Percentiles rank a stretch among this genome's conserved stretches.
These are phyloP conservation scores for Abortiporus biennis DNA, from an alignment of 1,284 basidiomycete species.

Conservation along the genomic window DNA sequence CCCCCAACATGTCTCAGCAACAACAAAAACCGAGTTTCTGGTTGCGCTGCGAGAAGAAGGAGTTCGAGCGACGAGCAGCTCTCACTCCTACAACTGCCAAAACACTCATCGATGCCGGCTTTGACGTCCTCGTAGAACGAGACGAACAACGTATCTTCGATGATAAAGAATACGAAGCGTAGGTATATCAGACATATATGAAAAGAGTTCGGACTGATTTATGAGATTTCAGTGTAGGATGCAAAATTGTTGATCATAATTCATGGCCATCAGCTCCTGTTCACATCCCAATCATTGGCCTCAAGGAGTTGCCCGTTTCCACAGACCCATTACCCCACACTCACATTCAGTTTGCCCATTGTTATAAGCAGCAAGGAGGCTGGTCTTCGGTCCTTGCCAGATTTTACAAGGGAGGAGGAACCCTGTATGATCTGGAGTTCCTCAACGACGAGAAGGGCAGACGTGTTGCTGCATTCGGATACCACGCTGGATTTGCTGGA, in stretches of 20 bases:
- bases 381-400: slow-evolving; percentile 88
- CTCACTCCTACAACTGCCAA: slow-evolving; percentile 92
- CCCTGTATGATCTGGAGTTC: slow-evolving; percentile 97
- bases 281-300: slow-evolving; percentile 83
- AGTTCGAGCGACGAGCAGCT: slow-evolving; percentile 90
- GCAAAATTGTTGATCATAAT: slow-evolving; percentile 85
- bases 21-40: slow-evolving; percentile 52
- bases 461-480: slow-evolving; percentile 98
- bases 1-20: slow-evolving; percentile 1
- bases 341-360: slow-evolving; percentile 99
- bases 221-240: slow-evolving; percentile 64
- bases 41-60: slow-evolving; percentile 94
- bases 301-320: slow-evolving; percentile 92
- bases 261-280: slow-evolving; percentile 82
- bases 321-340: slow-evolving; percentile 82
- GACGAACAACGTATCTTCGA: slow-evolving; percentile 96
- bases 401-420: slow-evolving; percentile 84
- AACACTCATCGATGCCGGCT: slow-evolving; percentile 86
- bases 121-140: slow-evolving; percentile 89
- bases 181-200: slow-evolving; percentile 28
- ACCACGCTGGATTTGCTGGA: slow-evolving; percentile 97
- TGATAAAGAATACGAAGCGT: slow-evolving; percentile 92
- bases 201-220: neutral
- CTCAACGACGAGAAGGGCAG: slow-evolving; percentile 81
- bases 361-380: slow-evolving; percentile 95